Percentiles rank a stretch among this genome's conserved stretches.
Evolutionary conservation across 1,139 yeast species (phyloP).

Genomic region (Pichia sorboxylosa): DNA sequence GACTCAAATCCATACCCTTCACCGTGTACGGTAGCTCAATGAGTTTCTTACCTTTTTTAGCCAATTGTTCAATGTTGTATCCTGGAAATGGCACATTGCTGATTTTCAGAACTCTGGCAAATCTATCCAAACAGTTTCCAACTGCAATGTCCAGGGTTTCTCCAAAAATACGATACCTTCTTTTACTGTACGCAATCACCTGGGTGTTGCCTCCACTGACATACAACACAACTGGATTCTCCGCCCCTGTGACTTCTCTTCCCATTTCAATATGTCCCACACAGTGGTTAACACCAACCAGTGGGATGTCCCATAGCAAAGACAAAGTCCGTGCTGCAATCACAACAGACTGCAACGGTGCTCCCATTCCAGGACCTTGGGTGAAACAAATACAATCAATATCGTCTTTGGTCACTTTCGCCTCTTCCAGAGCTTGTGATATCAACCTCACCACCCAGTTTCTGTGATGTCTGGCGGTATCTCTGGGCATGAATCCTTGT

Average conservation of each 20-base stretch:
- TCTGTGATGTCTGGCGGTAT: constrained; percentile 91
- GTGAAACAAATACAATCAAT: constrained; percentile 90
- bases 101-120: constrained; percentile 81
- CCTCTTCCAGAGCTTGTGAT: constrained; percentile 52
- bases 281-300: constrained; percentile 94
- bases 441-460: constrained; percentile 88
- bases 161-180: constrained; percentile 88
- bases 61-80: constrained; percentile 89
- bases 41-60: constrained; percentile 54
- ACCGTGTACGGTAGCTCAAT: constrained; percentile 88
- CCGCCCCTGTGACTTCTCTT: constrained; percentile 90
- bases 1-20: constrained; percentile 95
- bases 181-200: constrained; percentile 90
- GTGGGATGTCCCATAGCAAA: constrained; percentile 70
- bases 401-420: constrained; percentile 43
- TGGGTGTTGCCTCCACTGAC: constrained; percentile 99
- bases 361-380: constrained; percentile 99
- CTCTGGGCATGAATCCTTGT: constrained; percentile 92
- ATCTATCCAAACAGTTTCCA: constrained; percentile 91
- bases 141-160: constrained; percentile 95
- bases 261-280: constrained; percentile 99
- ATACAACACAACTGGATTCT: constrained; percentile 87
- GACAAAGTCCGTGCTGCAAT: constrained; percentile 83
- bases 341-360: constrained; percentile 88
- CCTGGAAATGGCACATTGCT: constrained; percentile 97